These are phyloP conservation scores for Alternaria novae-zelandiae DNA, from an alignment of 2,329 filamentous ascomycete species.

Conservation along the genomic window DNA sequence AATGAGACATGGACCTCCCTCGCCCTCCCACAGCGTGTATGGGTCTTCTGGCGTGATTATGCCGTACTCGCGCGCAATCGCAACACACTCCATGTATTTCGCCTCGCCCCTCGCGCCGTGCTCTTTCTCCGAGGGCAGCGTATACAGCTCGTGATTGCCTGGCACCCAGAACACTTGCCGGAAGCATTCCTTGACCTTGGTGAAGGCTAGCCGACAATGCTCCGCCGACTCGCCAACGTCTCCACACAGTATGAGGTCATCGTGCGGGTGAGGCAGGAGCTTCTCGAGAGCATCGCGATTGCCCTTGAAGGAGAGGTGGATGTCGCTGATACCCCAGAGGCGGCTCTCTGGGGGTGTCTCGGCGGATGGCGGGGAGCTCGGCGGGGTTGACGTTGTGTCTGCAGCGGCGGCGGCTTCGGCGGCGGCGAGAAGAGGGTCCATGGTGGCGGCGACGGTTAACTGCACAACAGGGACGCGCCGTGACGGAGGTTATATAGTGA, in stretches of 20 bases:
- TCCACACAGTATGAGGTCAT: slow-evolving; percentile 55
- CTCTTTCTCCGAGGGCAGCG: slow-evolving; percentile 51
- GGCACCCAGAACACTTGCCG: slow-evolving; percentile 62
- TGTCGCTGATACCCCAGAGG: slow-evolving; percentile 56
- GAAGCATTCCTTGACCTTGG: slow-evolving; percentile 51
- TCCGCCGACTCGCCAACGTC: slow-evolving; percentile 49
- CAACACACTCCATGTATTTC: slow-evolving; percentile 63
- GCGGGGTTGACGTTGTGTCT: slow-evolving; percentile 8
- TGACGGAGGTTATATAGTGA: not conserved
- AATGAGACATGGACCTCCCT: slow-evolving; percentile 57
- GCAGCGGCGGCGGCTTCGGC: slow-evolving; percentile 19
- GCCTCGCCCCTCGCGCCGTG: slow-evolving; percentile 54
- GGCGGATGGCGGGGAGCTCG: slow-evolving; percentile 13
- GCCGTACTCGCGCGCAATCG: slow-evolving; percentile 59
- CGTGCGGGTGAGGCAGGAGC: slow-evolving; percentile 48
- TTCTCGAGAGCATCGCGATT: slow-evolving; percentile 54
- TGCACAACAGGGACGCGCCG: not conserved
- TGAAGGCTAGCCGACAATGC: slow-evolving; percentile 45
- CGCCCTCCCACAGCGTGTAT: slow-evolving; percentile 61
- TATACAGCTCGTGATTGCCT: slow-evolving; percentile 66
- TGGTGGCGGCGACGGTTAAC: slow-evolving; percentile 7
- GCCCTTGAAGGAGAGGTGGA: slow-evolving; percentile 55
- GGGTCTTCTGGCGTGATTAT: slow-evolving; percentile 65
- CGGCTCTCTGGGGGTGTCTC: slow-evolving; percentile 24
- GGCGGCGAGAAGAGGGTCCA: slow-evolving; percentile 33